Conservation (phyloP, 2,329 filamentous ascomycete genomes). For the Pseudocercospora musae region DNA sequence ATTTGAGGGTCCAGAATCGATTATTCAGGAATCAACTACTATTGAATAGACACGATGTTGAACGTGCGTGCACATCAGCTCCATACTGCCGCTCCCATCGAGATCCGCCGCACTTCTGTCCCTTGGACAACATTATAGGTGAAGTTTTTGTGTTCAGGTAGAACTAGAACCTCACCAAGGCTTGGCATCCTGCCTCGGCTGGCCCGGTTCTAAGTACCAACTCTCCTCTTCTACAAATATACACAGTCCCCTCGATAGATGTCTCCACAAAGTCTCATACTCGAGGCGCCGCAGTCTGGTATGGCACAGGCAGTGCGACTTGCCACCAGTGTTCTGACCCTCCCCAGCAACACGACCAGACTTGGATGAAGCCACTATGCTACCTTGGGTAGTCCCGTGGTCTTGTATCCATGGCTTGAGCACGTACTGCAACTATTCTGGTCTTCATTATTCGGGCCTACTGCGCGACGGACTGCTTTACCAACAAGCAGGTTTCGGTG, state of each 20-base stretch:
- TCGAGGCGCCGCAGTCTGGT: background rate
- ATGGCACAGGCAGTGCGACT: background rate
- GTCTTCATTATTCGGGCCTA: background rate
- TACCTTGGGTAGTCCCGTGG: background rate
- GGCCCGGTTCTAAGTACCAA: no score
- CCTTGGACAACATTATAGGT: no score
- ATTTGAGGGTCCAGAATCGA: no score
- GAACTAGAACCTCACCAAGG: background rate
- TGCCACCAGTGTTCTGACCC: background rate
- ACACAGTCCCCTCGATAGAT: background rate
- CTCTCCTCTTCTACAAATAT: background rate
- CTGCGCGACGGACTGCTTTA: background rate
- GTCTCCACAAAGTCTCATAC: background rate
- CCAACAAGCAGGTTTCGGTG: background rate
- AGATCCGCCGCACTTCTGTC: no score
- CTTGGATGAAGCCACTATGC: background rate
- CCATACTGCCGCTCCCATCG: background rate
- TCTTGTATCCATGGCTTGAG: background rate
- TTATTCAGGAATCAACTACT: no score
- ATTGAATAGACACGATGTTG: no score
- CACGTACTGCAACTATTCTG: background rate
- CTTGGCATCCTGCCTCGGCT: background rate
- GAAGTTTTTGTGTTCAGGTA: no score
- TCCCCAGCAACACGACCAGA: background rate
- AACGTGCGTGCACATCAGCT: background rate